A percentile compares a stretch with the other conserved stretches of the same genome.
Conservation (phyloP, 257 asterid genomes). For the Echites panduratus region DNA sequence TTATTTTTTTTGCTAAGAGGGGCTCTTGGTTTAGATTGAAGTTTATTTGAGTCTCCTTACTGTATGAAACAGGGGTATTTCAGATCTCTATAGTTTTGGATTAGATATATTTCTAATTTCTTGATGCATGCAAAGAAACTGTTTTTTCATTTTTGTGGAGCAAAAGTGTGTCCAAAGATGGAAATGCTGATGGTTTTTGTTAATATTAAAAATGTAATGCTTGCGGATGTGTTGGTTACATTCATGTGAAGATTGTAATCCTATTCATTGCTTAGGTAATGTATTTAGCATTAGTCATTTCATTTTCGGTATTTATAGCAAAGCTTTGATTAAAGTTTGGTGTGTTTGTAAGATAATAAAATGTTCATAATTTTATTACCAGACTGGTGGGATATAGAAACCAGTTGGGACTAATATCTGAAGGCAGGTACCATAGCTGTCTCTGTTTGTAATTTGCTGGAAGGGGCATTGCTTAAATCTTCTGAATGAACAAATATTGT, state of each 20-base stretch:
- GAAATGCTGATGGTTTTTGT: background rate
- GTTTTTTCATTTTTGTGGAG: background rate
- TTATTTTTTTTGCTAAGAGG: background rate
- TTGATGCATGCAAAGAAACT: background rate
- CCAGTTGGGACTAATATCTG: no score
- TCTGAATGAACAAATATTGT: background rate
- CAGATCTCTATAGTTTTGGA: background rate
- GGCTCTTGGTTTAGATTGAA: background rate
- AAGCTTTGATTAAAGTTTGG: background rate
- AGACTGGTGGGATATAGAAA: no score
- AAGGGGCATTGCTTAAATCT: background rate
- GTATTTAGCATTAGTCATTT: no score
- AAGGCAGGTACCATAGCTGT: no score
- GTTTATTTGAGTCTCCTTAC: background rate
- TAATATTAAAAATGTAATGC: background rate
- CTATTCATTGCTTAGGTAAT: no score
- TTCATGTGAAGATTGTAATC: background rate
- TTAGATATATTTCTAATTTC: background rate
- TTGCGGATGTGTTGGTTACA: background rate
- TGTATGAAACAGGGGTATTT: background rate
- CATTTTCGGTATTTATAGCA: background rate
- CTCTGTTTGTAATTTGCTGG: background rate
- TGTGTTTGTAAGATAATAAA: background rate
- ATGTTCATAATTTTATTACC: background rate
- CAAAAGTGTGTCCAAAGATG: background rate